phyloP scores from a whole-genome alignment of 2,329 filamentous ascomycete genomes.

The Cytospora chrysosperma region DNA sequence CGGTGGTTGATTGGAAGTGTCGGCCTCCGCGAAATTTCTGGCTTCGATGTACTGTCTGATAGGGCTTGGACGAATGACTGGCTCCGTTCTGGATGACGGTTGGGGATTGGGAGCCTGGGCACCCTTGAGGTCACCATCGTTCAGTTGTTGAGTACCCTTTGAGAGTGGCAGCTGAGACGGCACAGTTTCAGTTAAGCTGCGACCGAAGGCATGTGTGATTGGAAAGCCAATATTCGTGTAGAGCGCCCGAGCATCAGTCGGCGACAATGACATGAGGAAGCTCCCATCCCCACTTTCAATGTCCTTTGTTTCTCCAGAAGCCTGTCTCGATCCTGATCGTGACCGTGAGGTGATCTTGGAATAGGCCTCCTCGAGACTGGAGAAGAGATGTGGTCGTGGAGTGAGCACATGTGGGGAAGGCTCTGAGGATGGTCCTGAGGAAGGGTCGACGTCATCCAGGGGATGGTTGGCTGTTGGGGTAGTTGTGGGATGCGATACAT shows the following conservation, averaged over 20 bases:
- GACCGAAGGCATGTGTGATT: background rate
- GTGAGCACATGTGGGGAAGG: slow-evolving; percentile 22
- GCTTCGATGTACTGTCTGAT: background rate
- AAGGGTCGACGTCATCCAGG: background rate
- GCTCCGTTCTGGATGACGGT: slow-evolving; percentile 2
- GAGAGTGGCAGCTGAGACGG: slow-evolving; percentile 12
- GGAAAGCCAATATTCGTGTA: slow-evolving; percentile 2
- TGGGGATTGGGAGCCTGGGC: background rate
- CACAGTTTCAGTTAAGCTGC: slow-evolving; percentile 6
- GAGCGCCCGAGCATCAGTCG: slow-evolving; percentile 2
- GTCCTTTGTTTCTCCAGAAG: background rate
- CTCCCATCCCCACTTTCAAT: background rate
- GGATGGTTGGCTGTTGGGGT: background rate
- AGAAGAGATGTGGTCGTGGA: slow-evolving; percentile 37
- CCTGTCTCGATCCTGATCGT: slow-evolving; percentile 13
- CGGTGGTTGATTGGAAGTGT: slow-evolving; percentile 15
- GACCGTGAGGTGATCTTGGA: slow-evolving; percentile 37
- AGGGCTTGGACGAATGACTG: background rate
- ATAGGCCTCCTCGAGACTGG: slow-evolving; percentile 39
- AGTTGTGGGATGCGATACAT: background rate
- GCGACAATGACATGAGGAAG: background rate
- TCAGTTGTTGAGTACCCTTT: slow-evolving; percentile 11
- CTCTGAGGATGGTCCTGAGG: background rate
- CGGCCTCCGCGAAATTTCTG: slow-evolving; percentile 8
- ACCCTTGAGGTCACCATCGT: background rate